Base-by-base conservation (phyloP, 176 grass and related monocot genomes). In the Dactylis glomerata region DNA sequence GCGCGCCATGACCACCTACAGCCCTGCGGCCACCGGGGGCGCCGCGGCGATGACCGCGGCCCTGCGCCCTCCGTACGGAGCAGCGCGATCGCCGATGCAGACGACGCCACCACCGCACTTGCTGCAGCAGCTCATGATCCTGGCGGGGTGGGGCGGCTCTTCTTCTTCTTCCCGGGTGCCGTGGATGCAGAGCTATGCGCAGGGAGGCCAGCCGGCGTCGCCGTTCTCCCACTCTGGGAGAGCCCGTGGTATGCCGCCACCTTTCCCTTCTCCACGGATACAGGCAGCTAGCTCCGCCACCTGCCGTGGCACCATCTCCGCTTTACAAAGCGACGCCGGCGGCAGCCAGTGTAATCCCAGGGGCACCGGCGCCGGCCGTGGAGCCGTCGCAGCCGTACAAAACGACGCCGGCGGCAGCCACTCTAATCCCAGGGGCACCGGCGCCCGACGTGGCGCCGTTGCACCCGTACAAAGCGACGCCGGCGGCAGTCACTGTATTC, bases 61-160 rank as follows among this genome's bases (percentile, higher is more conserved):
- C 24, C 13, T 68, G 34, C 75, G 66, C 2, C 2, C 33, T 32
- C 32, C 52, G 12, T 13, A 55, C 4, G 86, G 64, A 17, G 16
- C 22, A 11, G 8, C 19, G 5, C n/a, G n/a, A n/a, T 20, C 66
- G 30, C 44, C 30, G 0, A 69, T 42, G 8, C 42, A 30, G 42
- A 16, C 42, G 41, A 73, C 45, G 40, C 68, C 67, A 37, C 27
- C 52, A 20, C 62, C 57, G 14, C 71, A 89, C 42, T 37, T 89
- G 23, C 14, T 89, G 72, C 83, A 86, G 72, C 83, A 89, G 72
- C 88, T 89, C 6, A 89, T 86, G 83, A 40, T 82, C 9, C 64
- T 89, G 26, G 88, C 83, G 0, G 52, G 88, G 19, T 89, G 88
- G 88, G 63, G 42, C 28, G 61, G 61, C 1, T 64, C 27, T 31